A percentile compares a stretch with the other conserved stretches of the same genome.
Evolutionary conservation across 2,329 filamentous ascomycete genomes (phyloP).

Genomic region (Pseudogymnoascus sp.): DNA sequence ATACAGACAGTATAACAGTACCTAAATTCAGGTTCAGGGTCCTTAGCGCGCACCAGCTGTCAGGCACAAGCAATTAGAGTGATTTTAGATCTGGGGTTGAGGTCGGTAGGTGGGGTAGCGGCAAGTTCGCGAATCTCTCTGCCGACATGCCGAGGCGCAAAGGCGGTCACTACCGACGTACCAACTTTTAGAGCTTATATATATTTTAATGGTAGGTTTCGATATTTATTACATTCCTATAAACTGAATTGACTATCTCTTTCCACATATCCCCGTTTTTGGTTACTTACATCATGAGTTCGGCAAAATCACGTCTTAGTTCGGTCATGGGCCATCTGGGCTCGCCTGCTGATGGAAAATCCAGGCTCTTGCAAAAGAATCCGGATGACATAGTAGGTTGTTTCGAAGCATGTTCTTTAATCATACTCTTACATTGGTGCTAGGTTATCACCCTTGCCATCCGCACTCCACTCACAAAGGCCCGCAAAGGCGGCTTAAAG

Average conservation of each 20-base stretch:
- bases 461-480: slow-evolving; percentile 83
- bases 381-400: slow-evolving; percentile 69
- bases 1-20: not conserved
- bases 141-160: not conserved
- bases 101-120: not conserved
- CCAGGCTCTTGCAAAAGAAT: slow-evolving; percentile 64
- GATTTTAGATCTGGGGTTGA: not conserved
- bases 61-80: not conserved
- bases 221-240: not conserved
- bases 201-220: not conserved
- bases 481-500: slow-evolving; percentile 87
- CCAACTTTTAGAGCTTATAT: not conserved
- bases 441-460: slow-evolving; percentile 79
- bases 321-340: slow-evolving; percentile 35
- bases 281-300: slow-evolving; percentile 15
- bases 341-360: slow-evolving; percentile 37
- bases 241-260: not conserved
- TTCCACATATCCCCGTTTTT: not conserved
- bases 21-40: not conserved
- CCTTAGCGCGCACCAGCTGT: not conserved
- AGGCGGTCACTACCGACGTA: not conserved
- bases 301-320: slow-evolving; percentile 18
- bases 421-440: not conserved
- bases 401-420: slow-evolving; percentile 42
- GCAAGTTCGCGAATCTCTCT: not conserved